phyloP scores from a whole-genome alignment of 495 filamentous ascomycete species.

The Trichodelitschia bisporula region DNA sequence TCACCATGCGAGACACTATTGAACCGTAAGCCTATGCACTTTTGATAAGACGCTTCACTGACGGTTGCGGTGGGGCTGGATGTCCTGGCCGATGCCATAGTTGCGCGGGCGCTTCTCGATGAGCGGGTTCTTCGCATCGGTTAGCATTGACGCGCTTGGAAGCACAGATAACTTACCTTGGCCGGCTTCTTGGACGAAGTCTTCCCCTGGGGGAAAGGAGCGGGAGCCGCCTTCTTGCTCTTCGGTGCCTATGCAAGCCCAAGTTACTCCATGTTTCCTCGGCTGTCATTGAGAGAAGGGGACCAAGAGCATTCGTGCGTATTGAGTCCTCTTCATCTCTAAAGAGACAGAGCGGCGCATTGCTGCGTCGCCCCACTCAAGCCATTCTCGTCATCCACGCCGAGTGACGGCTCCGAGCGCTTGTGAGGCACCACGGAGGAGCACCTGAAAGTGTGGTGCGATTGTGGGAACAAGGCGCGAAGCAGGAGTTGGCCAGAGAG shows the following conservation, averaged over 20 bases:
- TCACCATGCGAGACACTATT: conserved; percentile 97
- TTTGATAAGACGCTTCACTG: too few relatives aligned
- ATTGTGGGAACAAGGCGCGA: too few relatives aligned
- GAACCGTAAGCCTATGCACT: too few relatives aligned
- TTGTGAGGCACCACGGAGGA: too few relatives aligned
- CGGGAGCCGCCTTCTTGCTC: conserved; percentile 86
- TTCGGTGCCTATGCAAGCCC: too few relatives aligned
- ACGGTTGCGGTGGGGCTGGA: conserved; percentile 93
- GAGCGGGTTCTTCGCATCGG: conserved; percentile 54
- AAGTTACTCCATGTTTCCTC: too few relatives aligned
- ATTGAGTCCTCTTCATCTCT: conserved; percentile 70
- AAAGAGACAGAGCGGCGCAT: conserved; percentile 15
- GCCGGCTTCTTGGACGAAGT: conserved; percentile 83
- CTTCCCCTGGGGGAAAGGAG: conserved; percentile 87
- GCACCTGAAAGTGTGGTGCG: too few relatives aligned
- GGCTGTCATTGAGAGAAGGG: conserved; percentile 99
- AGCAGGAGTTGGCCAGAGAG: too few relatives aligned
- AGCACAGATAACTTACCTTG: conserved; percentile 42
- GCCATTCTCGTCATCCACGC: background rate
- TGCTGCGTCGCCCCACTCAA: background rate
- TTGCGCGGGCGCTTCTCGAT: conserved; percentile 94
- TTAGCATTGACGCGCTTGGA: background rate
- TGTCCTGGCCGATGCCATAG: conserved; percentile 97
- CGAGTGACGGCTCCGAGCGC: too few relatives aligned
- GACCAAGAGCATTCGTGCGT: conserved; percentile 68